phyloP scores from a whole-genome alignment of 345 rosid genomes.

The Theobroma cacao region DNA sequence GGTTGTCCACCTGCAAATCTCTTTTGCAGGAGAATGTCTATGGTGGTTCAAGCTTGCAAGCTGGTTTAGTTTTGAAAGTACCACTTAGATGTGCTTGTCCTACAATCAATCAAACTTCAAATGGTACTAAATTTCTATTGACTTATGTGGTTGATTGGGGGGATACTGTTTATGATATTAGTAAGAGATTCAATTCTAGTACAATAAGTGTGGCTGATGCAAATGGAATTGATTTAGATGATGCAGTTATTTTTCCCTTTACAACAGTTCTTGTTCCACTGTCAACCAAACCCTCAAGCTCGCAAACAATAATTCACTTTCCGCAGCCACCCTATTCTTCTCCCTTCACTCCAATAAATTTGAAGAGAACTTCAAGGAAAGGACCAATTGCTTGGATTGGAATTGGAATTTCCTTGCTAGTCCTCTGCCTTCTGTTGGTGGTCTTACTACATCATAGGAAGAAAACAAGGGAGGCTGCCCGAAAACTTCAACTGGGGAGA shows the following conservation, averaged over 20 bases:
- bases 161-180: slow-evolving; percentile 27
- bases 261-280: slow-evolving; percentile 53
- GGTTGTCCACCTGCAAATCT: slow-evolving; percentile 34
- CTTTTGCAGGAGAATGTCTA: slow-evolving; percentile 20
- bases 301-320: slow-evolving; percentile 26
- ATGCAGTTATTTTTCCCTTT: slow-evolving; percentile 25
- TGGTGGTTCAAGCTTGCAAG: slow-evolving; percentile 10
- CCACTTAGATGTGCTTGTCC: slow-evolving; percentile 44
- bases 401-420: slow-evolving; percentile 30
- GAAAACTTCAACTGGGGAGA: background rate
- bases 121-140: slow-evolving; percentile 39
- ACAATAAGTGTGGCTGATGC: slow-evolving; percentile 26
- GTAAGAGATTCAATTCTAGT: slow-evolving; percentile 38
- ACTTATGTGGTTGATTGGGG: slow-evolving; percentile 33
- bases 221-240: slow-evolving; percentile 30
- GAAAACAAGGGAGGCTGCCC: slow-evolving; percentile 16
- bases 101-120: slow-evolving; percentile 30
- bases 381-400: slow-evolving; percentile 22
- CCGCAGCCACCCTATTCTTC: slow-evolving; percentile 19
- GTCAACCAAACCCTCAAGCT: slow-evolving; percentile 33
- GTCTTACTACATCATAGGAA: slow-evolving; percentile 8
- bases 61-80: slow-evolving; percentile 25
- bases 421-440: slow-evolving; percentile 17
- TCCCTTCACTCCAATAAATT: slow-evolving; percentile 5
- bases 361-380: slow-evolving; percentile 19